A percentile compares a stretch with the other conserved stretches of the same genome.
These are phyloP conservation scores for Naumovozyma baii DNA, from an alignment of 805 yeast genomes.

Conservation along the genomic window DNA sequence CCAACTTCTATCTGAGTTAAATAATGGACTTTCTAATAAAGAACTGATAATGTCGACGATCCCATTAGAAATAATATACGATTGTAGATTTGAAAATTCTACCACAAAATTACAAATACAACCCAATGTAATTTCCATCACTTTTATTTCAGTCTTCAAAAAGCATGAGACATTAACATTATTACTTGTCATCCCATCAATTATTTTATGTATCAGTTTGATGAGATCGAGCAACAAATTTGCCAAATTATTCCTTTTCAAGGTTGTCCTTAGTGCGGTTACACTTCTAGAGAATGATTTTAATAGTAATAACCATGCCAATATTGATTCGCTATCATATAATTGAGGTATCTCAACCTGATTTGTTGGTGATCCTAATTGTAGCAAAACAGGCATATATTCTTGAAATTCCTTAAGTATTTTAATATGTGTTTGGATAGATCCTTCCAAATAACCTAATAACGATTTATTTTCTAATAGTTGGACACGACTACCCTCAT, in stretches of 20 bases:
- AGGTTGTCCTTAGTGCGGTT: constrained; percentile 22
- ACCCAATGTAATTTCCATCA: constrained; percentile 29
- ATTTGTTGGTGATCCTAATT: constrained; percentile 6
- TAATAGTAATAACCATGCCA: constrained; percentile 24
- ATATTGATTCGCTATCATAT: constrained; percentile 16
- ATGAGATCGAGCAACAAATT: constrained; percentile 14
- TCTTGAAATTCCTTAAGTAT: constrained; percentile 14
- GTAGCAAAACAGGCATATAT: background rate
- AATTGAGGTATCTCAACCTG: constrained; percentile 14
- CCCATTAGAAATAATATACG: constrained; percentile 30
- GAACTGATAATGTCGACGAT: constrained; percentile 23
- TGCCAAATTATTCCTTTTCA: constrained; percentile 22
- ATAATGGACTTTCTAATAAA: constrained; percentile 21
- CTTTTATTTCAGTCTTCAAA: constrained; percentile 18
- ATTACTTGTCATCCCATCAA: background rate
- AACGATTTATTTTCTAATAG: constrained; percentile 17
- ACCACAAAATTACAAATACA: constrained; percentile 36
- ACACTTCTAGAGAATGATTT: constrained; percentile 29
- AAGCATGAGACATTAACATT: constrained; percentile 5
- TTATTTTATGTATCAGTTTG: constrained; percentile 10
- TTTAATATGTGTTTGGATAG: constrained; percentile 15
- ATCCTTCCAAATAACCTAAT: constrained; percentile 16
- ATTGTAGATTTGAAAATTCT: constrained; percentile 36
- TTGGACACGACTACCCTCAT: constrained; percentile 19
- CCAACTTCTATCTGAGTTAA: constrained; percentile 2